Conservation (phyloP, 1,284 basidiomycete species). For the Schizopora paradoxa region DNA sequence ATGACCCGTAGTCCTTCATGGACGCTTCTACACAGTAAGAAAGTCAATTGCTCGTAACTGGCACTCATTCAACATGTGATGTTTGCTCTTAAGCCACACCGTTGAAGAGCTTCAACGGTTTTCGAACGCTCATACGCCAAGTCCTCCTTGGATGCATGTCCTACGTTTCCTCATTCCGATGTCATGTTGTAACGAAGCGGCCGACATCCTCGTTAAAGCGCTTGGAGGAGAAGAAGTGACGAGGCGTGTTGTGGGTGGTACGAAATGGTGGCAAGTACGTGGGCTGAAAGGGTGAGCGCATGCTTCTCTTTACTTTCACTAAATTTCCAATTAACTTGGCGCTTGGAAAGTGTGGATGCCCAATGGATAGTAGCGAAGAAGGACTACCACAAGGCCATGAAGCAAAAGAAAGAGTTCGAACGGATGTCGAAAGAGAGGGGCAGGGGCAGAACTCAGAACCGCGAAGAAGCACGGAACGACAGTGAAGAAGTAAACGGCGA, state of each 20-base stretch:
- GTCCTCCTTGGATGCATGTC: conserved; percentile 85
- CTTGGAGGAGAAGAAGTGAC: conserved; percentile 81
- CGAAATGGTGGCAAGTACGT: conserved; percentile 96
- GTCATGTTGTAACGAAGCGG: conserved; percentile 74
- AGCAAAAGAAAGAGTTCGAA: conserved; percentile 39
- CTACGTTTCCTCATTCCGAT: conserved; percentile 72
- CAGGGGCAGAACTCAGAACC: conserved; percentile 20
- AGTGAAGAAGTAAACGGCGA: conserved; percentile 21
- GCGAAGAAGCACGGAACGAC: too few relatives aligned
- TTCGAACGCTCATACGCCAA: conserved; percentile 79
- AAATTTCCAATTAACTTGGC: not conserved
- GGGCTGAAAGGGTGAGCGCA: conserved; percentile 59
- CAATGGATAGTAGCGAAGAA: conserved; percentile 87
- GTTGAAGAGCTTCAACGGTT: conserved; percentile 86
- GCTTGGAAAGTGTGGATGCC: conserved; percentile 61
- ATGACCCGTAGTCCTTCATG: conserved; percentile 38
- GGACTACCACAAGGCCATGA: conserved; percentile 62
- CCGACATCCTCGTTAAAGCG: conserved; percentile 69
- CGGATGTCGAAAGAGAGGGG: conserved; percentile 31
- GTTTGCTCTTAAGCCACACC: conserved; percentile 47
- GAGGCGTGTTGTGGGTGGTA: conserved; percentile 77
- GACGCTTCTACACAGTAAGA: conserved; percentile 41
- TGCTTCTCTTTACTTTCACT: conserved; percentile 1
- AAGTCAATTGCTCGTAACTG: not conserved
- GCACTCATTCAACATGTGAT: conserved; percentile 2